Conservation (phyloP, 1,284 basidiomycete genomes). For the Tylopilus sp. region DNA sequence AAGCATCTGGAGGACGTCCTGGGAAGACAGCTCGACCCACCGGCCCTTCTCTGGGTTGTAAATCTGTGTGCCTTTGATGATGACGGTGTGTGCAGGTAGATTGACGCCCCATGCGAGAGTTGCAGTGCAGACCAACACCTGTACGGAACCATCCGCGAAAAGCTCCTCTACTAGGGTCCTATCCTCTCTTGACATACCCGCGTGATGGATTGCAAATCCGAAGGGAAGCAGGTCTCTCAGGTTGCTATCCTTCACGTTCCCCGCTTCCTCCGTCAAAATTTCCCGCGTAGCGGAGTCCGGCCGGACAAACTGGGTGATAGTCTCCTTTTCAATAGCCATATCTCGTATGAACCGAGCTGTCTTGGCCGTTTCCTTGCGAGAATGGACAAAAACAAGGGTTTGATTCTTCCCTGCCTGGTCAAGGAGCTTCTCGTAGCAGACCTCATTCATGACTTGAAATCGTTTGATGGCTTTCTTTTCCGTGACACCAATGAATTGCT, state of each 20-base stretch:
- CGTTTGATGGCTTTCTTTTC: slow-evolving; percentile 99
- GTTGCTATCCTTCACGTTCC: slow-evolving; percentile 81
- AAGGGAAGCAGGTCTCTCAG: slow-evolving; percentile 92
- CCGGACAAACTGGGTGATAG: slow-evolving; percentile 91
- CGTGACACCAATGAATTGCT: slow-evolving; percentile 96
- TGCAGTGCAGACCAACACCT: slow-evolving; percentile 95
- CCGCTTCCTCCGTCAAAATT: slow-evolving; percentile 82
- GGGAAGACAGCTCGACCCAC: slow-evolving; percentile 94
- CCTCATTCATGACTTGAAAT: slow-evolving; percentile 97
- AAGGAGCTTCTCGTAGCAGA: slow-evolving; percentile 98
- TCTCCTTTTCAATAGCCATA: slow-evolving; percentile 94
- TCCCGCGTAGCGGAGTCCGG: slow-evolving; percentile 87
- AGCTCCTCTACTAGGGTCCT: slow-evolving; percentile 92
- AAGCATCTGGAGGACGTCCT: slow-evolving; percentile 98
- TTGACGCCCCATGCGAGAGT: slow-evolving; percentile 99
- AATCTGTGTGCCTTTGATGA: slow-evolving; percentile 99
- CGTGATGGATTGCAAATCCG: slow-evolving; percentile 97
- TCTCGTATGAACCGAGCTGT: slow-evolving; percentile 95
- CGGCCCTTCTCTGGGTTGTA: slow-evolving; percentile 99
- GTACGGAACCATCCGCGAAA: slow-evolving; percentile 89
- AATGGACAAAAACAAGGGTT: slow-evolving; percentile 95
- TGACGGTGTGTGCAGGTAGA: slow-evolving; percentile 94
- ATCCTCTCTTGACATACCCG: slow-evolving; percentile 97
- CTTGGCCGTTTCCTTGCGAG: slow-evolving; percentile 92
- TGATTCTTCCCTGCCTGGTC: slow-evolving; percentile 92